A percentile compares a stretch with the other conserved stretches of the same genome.
phyloP scores from a whole-genome alignment of 164 flowering plant species.

The Echeveria elegans region DNA sequence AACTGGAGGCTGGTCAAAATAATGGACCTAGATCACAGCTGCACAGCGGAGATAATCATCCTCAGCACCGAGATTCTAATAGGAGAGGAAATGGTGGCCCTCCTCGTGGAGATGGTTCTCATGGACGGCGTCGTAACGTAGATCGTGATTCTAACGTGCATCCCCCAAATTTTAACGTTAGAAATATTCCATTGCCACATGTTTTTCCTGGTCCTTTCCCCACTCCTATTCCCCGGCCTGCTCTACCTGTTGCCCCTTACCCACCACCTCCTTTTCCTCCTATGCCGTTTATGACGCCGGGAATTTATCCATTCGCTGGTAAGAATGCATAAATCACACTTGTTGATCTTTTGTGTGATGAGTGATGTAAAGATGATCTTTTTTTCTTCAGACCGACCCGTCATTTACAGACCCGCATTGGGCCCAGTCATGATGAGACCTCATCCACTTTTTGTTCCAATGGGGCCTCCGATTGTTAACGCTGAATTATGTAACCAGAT shows the following conservation, averaged over 20 bases:
- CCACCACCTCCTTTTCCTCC: background rate
- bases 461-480: background rate
- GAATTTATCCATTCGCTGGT: background rate
- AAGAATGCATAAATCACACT: background rate
- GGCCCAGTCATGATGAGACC: background rate
- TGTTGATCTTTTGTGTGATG: background rate
- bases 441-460: background rate
- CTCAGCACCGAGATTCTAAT: background rate
- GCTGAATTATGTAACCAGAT: background rate
- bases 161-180: background rate
- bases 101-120: background rate
- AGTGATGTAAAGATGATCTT: background rate
- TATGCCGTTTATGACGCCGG: background rate
- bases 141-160: background rate
- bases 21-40: background rate
- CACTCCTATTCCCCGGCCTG: background rate
- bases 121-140: background rate
- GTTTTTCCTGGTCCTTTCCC: conserved; percentile 1
- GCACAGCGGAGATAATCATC: background rate
- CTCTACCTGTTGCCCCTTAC: background rate
- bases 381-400: background rate
- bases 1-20: background rate
- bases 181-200: conserved; percentile 1
- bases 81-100: background rate
- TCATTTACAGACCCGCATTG: background rate